Conservation (phyloP, 257 asterid genomes). For the Handroanthus guayacan region DNA sequence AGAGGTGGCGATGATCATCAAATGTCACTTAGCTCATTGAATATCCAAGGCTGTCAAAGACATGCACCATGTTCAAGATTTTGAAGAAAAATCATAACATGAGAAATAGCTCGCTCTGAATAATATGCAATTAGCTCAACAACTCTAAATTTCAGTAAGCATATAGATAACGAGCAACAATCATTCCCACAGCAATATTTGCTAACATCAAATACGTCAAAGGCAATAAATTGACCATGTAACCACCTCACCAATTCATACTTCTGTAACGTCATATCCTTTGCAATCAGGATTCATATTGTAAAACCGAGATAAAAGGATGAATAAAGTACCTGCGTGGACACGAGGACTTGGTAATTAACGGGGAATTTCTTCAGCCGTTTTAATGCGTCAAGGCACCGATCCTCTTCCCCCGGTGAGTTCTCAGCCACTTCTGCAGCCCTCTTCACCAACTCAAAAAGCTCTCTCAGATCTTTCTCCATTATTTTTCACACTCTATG, state of each 20-base stretch:
- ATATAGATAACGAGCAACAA: not conserved
- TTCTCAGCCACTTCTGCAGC: conserved; percentile 57
- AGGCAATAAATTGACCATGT: not conserved
- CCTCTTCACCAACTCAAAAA: conserved; percentile 57
- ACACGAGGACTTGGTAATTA: conserved; percentile 63
- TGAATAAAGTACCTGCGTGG: conserved; percentile 51
- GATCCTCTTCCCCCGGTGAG: conserved; percentile 49
- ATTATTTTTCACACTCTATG: conserved; percentile 34
- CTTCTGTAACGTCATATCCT: not conserved
- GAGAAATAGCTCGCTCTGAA: not conserved
- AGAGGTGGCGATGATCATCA: not conserved
- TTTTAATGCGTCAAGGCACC: conserved; percentile 56
- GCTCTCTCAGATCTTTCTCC: conserved; percentile 66
- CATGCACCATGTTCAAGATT: not conserved
- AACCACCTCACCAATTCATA: not conserved
- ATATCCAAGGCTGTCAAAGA: not conserved
- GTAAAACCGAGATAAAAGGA: not conserved
- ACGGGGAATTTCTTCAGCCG: conserved; percentile 62
- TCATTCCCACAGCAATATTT: conserved; percentile 3
- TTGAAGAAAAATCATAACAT: not conserved
- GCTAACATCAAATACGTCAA: not conserved
- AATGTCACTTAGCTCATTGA: not conserved
- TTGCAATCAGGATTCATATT: not conserved
- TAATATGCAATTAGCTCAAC: not conserved
- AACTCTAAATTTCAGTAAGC: not conserved